Evolutionary conservation across 1,284 basidiomycete species (phyloP), one percentile per base, ranked within the genome.

Genomic region (Flammula alnicola): DNA sequence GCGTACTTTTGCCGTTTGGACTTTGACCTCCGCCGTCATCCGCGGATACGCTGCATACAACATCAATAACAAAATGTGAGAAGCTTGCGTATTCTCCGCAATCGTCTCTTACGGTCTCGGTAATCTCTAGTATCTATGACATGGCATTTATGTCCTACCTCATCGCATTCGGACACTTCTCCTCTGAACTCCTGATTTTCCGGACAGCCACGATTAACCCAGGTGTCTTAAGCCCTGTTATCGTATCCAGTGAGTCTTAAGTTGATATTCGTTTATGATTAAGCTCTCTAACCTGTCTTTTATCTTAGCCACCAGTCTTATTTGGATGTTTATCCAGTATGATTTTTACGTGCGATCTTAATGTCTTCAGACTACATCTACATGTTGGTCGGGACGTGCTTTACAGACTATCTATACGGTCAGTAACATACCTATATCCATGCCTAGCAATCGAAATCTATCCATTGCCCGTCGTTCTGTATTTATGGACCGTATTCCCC

Each of bases 1-100:
- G 25, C 81, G 95, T 33, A 90, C 93, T 1, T 96, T 96, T 65
- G 93, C 80, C 2, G 78, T 84, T 1, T 98, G 95, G 94, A 96
- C 94, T 0, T 70, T 94, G 46, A 86, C 88, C 14, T 84, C 92
- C 3, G 91, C 90, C 11, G 72, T 89, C 20, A 82, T 97, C 39
- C 84, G 95, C 20, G 73, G 78, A 39, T 93, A 93, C 60, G 90
- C 92, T 9, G 92, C 95, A 5, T 96, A 94, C 71, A 79, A 97
- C 64, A 89, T 97, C 56, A 74, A 86, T 47, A 76, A 84, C 61
- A 90, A 89, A 70, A 72, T 76, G 94, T 94, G 67, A 63, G 87
- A 73, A 12, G n/a, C 38, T 32, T n/a, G 30, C 14, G n/a, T 32
- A 38, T 39, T 43, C 32, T 5, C 47, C 36, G 37, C 44, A 43